Evolutionary conservation across 305 asterid species (phyloP).

Genomic region (Fraxinus albicans): DNA sequence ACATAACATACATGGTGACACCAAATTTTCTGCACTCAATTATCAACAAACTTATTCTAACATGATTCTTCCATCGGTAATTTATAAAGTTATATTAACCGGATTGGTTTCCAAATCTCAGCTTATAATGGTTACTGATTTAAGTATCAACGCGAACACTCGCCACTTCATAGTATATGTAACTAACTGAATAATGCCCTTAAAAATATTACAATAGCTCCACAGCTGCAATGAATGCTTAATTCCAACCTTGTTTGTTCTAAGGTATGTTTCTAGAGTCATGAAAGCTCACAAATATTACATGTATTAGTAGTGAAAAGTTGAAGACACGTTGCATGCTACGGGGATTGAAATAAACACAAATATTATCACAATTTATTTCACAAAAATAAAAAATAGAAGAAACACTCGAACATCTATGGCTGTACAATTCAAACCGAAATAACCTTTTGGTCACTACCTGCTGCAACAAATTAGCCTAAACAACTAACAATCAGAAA

Average conservation of each 20-base stretch:
- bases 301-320: background rate
- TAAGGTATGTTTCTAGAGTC: background rate
- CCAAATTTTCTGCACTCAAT: background rate
- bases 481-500: slow-evolving; percentile 36
- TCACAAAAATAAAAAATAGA: slow-evolving; percentile 43
- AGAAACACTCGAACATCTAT: slow-evolving; percentile 35
- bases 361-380: slow-evolving; percentile 40
- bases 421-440: slow-evolving; percentile 59
- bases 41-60: slow-evolving; percentile 10
- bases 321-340: slow-evolving; percentile 23
- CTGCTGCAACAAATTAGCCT: slow-evolving; percentile 47
- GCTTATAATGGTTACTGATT: slow-evolving; percentile 7
- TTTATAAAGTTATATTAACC: slow-evolving; percentile 8
- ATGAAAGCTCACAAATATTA: slow-evolving; percentile 8
- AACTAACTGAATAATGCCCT: background rate
- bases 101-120: background rate
- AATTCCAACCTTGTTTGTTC: slow-evolving; percentile 19
- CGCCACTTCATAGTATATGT: background rate
- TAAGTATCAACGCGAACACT: background rate
- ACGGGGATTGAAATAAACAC: slow-evolving; percentile 21
- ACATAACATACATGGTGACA: slow-evolving; percentile 5
- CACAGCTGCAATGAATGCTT: background rate
- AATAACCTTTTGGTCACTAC: slow-evolving; percentile 43
- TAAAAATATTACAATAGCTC: background rate
- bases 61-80: background rate